These are phyloP conservation scores for Lentinula edodes DNA, from an alignment of 768 basidiomycete species.

Conservation along the genomic window DNA sequence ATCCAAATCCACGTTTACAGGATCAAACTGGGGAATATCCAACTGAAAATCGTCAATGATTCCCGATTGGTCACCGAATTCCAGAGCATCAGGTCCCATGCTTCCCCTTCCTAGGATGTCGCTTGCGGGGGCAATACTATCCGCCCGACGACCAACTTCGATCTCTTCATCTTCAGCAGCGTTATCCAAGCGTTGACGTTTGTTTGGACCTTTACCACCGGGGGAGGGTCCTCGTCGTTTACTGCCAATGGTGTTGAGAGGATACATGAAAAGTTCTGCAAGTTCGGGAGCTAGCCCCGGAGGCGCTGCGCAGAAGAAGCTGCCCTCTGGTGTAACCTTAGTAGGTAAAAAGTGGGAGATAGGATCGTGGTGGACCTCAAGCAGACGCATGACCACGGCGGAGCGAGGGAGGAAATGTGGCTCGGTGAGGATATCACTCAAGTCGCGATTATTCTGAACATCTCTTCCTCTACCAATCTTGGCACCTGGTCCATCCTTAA, in stretches of 20 bases:
- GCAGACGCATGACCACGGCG: slow-evolving; percentile 75
- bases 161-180: slow-evolving; percentile 54
- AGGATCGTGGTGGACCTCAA: slow-evolving; percentile 83
- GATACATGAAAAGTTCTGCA: slow-evolving; percentile 78
- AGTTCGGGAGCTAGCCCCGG: slow-evolving; percentile 81
- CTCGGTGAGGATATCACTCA: slow-evolving; percentile 69
- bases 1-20: slow-evolving; percentile 34
- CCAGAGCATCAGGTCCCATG: slow-evolving; percentile 53
- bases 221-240: slow-evolving; percentile 60
- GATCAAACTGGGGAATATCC: slow-evolving; percentile 49
- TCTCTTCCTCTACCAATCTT: slow-evolving; percentile 51
- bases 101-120: slow-evolving; percentile 52
- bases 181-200: slow-evolving; percentile 50
- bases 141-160: slow-evolving; percentile 69
- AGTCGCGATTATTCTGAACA: slow-evolving; percentile 47
- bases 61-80: slow-evolving; percentile 53
- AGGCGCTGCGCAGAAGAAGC: slow-evolving; percentile 79
- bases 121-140: slow-evolving; percentile 54
- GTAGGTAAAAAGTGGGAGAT: slow-evolving; percentile 82
- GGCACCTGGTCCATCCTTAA: slow-evolving; percentile 53
- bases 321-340: slow-evolving; percentile 62
- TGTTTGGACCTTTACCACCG: slow-evolving; percentile 55
- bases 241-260: slow-evolving; percentile 41
- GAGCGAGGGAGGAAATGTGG: slow-evolving; percentile 87
- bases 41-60: slow-evolving; percentile 69